These are phyloP conservation scores for Phytophthora sp. DNA, from an alignment of 352 stramenopile genomes.

Conservation along the genomic window DNA sequence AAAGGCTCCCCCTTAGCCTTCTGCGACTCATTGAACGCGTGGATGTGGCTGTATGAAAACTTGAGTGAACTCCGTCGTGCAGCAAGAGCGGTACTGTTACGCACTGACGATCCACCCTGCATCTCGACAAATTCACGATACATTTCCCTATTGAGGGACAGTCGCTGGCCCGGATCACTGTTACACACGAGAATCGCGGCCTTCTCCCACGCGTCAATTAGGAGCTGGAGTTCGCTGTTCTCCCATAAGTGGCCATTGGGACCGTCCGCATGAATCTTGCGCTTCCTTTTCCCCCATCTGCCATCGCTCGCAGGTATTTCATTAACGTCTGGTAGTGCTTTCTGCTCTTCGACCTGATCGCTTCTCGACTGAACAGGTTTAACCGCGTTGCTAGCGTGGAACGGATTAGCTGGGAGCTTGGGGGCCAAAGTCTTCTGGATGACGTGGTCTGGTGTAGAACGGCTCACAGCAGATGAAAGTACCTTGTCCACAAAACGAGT, in stretches of 20 bases:
- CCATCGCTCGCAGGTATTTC: neutral
- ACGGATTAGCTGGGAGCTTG: neutral
- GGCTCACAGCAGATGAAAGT: neutral
- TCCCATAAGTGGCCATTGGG: slow-evolving; percentile 38
- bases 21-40: slow-evolving; percentile 43
- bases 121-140: slow-evolving; percentile 44
- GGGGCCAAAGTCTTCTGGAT: neutral
- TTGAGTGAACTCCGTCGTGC: slow-evolving; percentile 48
- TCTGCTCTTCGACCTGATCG: neutral
- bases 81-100: slow-evolving; percentile 42
- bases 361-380: slow-evolving; percentile 3
- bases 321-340: neutral
- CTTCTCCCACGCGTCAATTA: slow-evolving; percentile 48
- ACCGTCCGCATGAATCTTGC: slow-evolving; percentile 28
- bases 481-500: neutral
- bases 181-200: slow-evolving; percentile 37
- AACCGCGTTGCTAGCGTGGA: neutral
- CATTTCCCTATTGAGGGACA: slow-evolving; percentile 46
- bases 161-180: slow-evolving; percentile 20
- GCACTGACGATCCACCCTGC: slow-evolving; percentile 39
- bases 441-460: neutral
- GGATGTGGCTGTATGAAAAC: slow-evolving; percentile 43
- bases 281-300: slow-evolving; percentile 28
- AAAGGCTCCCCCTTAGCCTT: slow-evolving; percentile 32
- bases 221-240: slow-evolving; percentile 37